Evolutionary conservation across 2,329 filamentous ascomycete species (phyloP).

Genomic region (Epichloe aotearoae): DNA sequence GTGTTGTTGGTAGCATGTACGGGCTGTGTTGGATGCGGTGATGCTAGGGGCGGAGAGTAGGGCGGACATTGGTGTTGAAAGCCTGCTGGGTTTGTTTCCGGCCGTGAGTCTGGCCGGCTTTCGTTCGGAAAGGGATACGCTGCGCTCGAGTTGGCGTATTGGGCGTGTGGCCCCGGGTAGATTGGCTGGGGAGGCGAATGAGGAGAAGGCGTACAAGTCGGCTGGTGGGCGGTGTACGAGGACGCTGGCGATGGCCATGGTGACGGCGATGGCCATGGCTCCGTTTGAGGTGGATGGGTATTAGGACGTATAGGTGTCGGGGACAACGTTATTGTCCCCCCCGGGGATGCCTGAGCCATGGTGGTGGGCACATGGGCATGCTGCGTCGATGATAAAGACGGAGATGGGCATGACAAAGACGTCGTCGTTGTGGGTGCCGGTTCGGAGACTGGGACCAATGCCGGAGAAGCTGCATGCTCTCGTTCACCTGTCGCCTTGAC

Average conservation of each 20-base stretch:
- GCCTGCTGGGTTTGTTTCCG: neutral
- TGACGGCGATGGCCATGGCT: no score
- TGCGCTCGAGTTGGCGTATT: neutral
- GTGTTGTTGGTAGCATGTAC: slow-evolving; percentile 2
- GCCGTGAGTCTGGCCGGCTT: neutral
- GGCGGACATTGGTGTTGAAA: slow-evolving; percentile 2
- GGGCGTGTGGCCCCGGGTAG: slow-evolving; percentile 4
- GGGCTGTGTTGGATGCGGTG: slow-evolving; percentile 6
- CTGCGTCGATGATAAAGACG: no score
- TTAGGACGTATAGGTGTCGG: neutral
- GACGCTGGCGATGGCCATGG: neutral
- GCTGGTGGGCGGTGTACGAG: slow-evolving; percentile 2
- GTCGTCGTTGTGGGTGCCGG: neutral
- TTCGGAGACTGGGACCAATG: neutral
- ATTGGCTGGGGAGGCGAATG: slow-evolving; percentile 4
- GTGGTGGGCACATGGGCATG: no score
- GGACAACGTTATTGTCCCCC: no score
- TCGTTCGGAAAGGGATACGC: neutral
- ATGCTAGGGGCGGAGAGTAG: slow-evolving; percentile 1
- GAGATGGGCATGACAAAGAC: neutral
- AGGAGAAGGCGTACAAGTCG: slow-evolving; percentile 6
- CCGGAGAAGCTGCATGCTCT: neutral
- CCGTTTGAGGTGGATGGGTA: neutral
- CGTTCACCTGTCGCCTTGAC: neutral
- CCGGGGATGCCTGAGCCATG: no score